A percentile compares a stretch with the other conserved stretches of the same genome.
phyloP scores from a whole-genome alignment of 345 rosid species.

The Salix brachista region DNA sequence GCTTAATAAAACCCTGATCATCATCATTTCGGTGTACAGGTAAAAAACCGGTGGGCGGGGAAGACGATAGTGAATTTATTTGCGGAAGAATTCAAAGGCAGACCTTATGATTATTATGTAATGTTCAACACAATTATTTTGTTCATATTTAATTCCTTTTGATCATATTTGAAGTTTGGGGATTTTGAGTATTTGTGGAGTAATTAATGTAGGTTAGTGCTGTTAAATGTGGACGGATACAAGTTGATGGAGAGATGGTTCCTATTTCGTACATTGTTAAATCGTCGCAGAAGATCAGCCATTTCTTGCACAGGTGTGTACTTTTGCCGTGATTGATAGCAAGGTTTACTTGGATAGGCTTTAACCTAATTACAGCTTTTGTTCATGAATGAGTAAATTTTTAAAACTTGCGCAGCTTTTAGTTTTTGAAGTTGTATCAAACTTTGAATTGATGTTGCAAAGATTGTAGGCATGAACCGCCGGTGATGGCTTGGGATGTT shows the following conservation, averaged over 20 bases:
- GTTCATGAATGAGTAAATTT: no score
- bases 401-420: no score
- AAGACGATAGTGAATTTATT: conserved; percentile 86
- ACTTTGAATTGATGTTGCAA: conserved; percentile 30
- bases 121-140: not conserved
- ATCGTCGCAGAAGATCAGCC: conserved; percentile 80
- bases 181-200: not conserved
- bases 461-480: conserved; percentile 87
- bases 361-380: not conserved
- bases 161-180: not conserved
- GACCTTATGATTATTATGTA: conserved; percentile 84
- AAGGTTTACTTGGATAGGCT: not conserved
- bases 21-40: conserved; percentile 34
- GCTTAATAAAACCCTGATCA: conserved; percentile 11
- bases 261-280: conserved; percentile 70
- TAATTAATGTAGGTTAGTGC: conserved; percentile 57
- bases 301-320: conserved; percentile 74
- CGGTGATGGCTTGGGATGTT: conserved; percentile 61
- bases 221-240: conserved; percentile 76
- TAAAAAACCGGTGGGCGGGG: conserved; percentile 85
- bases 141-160: not conserved
- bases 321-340: not conserved
- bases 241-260: conserved; percentile 73
- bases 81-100: conserved; percentile 80
- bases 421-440: not conserved